Base-by-base conservation (phyloP, 257 asterid genomes). In the Solanum corneliomulleri region DNA sequence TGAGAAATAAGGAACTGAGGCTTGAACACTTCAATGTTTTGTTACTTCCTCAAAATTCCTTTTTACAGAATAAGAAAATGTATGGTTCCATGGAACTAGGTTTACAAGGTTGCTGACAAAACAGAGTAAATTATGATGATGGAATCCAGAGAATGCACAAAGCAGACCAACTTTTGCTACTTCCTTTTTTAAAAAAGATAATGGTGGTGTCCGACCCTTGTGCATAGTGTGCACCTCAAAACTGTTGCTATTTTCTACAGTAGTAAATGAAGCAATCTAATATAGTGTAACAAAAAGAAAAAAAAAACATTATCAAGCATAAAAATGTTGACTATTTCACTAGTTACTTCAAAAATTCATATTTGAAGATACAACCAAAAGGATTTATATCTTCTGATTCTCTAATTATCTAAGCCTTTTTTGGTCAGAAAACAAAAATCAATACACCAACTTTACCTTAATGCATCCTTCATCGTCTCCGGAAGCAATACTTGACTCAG, bases 401-500 rank as follows among this genome's bases (percentile, higher is more conserved):
- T 31, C 68, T 13, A 81, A 18, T 49, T 31, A 81, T 18, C 85
- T 80, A 29, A 29, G 11, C 85, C 85, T 47, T 47, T 25, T 29
- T 78, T 31, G 69, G 70, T 18, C 68, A 49, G 70, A 45, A 6
- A 49, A 78, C 11, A 16, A 23, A 83, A 25, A 21, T 88, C 47
- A 20, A 83, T 23, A 37, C 49, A 84, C 69, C 44, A 70, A 85
- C 88, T 18, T 90, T 87, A 95, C 99, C 99, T 96, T 96, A 41
- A 96, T 89, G 85, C 97, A 95, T 52, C 99, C 98, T 25, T 91
- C 94, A 87, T 96, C 98, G 75, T 95, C 99, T 71, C 98, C 99
- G 18, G 99, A 96, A 37, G 98, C 99, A 89, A 96, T 81, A 49
- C 97, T 96, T 6, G 98, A 92, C 71, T 94, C 98, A 4, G 98